Evolutionary conservation across 306 rosid genomes (phyloP).

Genomic region (Lotus japonicus): DNA sequence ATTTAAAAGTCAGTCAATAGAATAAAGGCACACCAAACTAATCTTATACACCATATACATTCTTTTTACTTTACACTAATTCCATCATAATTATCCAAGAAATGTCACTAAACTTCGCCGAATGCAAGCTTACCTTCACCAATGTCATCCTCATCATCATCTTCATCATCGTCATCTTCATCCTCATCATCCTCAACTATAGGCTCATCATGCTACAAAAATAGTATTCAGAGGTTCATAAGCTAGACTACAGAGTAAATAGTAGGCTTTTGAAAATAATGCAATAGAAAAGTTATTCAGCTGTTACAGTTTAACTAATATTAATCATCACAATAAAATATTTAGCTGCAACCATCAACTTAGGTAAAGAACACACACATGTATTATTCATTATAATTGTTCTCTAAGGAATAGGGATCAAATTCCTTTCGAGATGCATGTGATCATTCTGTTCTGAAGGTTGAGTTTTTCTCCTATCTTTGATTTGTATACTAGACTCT

Average conservation of each 20-base stretch:
- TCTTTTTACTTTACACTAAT: too few species aligned
- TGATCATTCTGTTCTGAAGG: too few species aligned
- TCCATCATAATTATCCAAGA: too few species aligned
- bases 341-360: not conserved
- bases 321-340: not conserved
- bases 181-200: conserved; percentile 75
- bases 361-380: too few species aligned
- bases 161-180: conserved; percentile 42
- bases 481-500: not conserved
- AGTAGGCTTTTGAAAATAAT: not conserved
- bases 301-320: not conserved
- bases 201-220: conserved; percentile 64
- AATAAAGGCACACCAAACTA: not conserved
- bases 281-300: not conserved
- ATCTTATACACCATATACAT: too few species aligned
- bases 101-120: too few species aligned
- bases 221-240: not conserved
- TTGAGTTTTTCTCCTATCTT: not conserved
- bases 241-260: not conserved
- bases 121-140: too few species aligned
- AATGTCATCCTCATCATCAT: conserved; percentile 58
- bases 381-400: too few species aligned
- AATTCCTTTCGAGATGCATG: too few species aligned
- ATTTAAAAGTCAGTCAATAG: not conserved
- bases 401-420: too few species aligned